Evolutionary conservation across 805 yeast genomes (phyloP).

Genomic region (Ogataea wickerhamii): DNA sequence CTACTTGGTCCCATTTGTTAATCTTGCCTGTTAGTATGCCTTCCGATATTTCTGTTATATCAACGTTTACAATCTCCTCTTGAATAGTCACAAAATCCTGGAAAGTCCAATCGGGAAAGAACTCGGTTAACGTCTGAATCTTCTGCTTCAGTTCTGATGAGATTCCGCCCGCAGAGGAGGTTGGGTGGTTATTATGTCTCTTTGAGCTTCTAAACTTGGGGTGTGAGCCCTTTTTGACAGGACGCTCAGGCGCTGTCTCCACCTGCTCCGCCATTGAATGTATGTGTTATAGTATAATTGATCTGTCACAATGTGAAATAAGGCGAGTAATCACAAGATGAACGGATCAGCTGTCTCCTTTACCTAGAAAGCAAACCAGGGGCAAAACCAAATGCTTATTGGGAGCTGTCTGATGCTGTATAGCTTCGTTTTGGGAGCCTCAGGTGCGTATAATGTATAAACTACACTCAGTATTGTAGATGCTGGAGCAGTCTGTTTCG

Average conservation of each 20-base stretch:
- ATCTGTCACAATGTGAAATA: not conserved
- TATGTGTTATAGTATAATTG: constrained; percentile 19
- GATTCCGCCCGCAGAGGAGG: constrained; percentile 16
- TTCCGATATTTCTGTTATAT: constrained; percentile 76
- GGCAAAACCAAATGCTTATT: not conserved
- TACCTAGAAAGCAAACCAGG: not conserved
- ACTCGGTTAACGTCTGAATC: constrained; percentile 62
- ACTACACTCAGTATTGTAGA: too few relatives aligned
- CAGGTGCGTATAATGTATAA: too few relatives aligned
- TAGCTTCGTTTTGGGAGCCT: not conserved
- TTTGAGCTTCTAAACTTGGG: constrained; percentile 43
- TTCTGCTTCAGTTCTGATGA: constrained; percentile 33
- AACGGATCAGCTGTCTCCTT: not conserved
- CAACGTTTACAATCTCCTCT: constrained; percentile 60
- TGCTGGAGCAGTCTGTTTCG: not conserved
- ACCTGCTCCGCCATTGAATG: constrained; percentile 30
- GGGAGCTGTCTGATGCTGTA: too few relatives aligned
- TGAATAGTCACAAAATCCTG: constrained; percentile 79
- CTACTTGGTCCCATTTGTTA: constrained; percentile 91
- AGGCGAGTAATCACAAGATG: not conserved
- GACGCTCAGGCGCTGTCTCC: constrained; percentile 22
- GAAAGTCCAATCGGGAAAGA: constrained; percentile 92
- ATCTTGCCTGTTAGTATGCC: constrained; percentile 89
- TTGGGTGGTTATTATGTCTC: constrained; percentile 33
- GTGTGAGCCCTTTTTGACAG: constrained; percentile 20